phyloP scores from a whole-genome alignment of 345 rosid genomes.

The Boechera stricta region DNA sequence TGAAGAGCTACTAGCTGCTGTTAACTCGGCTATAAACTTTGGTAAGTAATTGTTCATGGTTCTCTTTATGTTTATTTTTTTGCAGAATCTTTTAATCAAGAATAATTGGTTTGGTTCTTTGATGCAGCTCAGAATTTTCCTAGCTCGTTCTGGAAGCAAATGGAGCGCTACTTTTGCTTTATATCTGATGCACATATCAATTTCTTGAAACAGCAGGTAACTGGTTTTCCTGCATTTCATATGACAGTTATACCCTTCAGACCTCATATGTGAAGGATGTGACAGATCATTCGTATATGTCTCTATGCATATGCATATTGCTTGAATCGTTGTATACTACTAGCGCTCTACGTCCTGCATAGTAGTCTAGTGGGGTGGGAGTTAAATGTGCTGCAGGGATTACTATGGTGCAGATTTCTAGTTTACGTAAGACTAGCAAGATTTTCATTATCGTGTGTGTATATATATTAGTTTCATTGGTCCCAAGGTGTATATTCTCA shows the following conservation, averaged over 20 bases:
- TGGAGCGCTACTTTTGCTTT: slow-evolving; percentile 78
- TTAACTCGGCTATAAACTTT: slow-evolving; percentile 68
- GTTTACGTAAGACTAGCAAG: slow-evolving; percentile 1
- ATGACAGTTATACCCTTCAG: slow-evolving; percentile 21
- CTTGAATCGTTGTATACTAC: slow-evolving; percentile 7
- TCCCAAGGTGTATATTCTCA: not conserved
- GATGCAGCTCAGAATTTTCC: slow-evolving; percentile 63
- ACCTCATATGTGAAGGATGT: slow-evolving; percentile 30
- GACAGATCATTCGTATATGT: slow-evolving; percentile 22
- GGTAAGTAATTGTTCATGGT: slow-evolving; percentile 48
- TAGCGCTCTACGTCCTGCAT: not conserved
- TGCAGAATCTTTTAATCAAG: slow-evolving; percentile 20
- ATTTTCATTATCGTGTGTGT: not conserved
- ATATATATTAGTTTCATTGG: slow-evolving; percentile 2
- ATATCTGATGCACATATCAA: slow-evolving; percentile 74
- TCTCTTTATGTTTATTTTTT: slow-evolving; percentile 14
- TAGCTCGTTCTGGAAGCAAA: slow-evolving; percentile 77
- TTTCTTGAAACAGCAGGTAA: slow-evolving; percentile 77
- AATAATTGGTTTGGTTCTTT: slow-evolving; percentile 47
- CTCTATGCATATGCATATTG: slow-evolving; percentile 23
- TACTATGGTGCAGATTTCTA: slow-evolving; percentile 3
- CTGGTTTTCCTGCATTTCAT: slow-evolving; percentile 16
- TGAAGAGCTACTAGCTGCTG: slow-evolving; percentile 90
- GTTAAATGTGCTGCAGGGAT: slow-evolving; percentile 22
- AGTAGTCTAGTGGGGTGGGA: slow-evolving; percentile 17